Base-by-base conservation (phyloP, 331 rosid species). In the Saraca asoca region DNA sequence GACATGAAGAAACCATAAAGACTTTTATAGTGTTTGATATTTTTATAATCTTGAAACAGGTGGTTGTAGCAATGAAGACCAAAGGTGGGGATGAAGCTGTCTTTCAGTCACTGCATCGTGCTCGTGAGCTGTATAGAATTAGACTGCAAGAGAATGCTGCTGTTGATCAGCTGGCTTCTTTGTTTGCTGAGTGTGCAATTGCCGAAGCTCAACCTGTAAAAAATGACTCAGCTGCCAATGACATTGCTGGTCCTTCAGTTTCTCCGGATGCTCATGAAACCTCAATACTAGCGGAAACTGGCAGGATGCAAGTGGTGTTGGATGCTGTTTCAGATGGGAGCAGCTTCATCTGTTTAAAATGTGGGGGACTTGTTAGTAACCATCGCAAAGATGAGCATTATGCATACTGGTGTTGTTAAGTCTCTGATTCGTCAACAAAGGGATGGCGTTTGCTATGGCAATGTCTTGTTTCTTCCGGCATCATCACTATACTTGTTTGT, bases 161-260 rank as follows among this genome's bases (percentile, higher is more conserved):
- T 7, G 89, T 56, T 14, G 95, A 94, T 83, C 95, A 88, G 70
- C 81, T 94, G 57, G 97, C 99, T 55, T 88, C 92, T 57, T 74
- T 94, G 81, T 94, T 94, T 80, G 92, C 99, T 0, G 99, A 90
- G 86, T 90, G 99, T 75, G 99, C 92, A 58, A 90, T 94, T 63
- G 97, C 92, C 7, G 97, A 90, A 79, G 95, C 83, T 43, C 89
- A 83, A 55, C 97, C 97, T 50, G 56, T n/a, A 70, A 52, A 46
- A 46, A 31, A 42, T 9, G 89, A 83, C 77, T 72, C 78, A 39
- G 64, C 78, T 12, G 60, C 78, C 5, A 73, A 45, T 31, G 52
- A 59, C 63, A 39, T 33, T 5, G 42, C 63, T 55, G 57, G 39
- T 34, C 61, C 77, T 15, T 79, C 85, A 13, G 50, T 52, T 38